These are phyloP conservation scores for Kodamaea ohmeri DNA, from an alignment of 1,139 yeast genomes.

Conservation along the genomic window DNA sequence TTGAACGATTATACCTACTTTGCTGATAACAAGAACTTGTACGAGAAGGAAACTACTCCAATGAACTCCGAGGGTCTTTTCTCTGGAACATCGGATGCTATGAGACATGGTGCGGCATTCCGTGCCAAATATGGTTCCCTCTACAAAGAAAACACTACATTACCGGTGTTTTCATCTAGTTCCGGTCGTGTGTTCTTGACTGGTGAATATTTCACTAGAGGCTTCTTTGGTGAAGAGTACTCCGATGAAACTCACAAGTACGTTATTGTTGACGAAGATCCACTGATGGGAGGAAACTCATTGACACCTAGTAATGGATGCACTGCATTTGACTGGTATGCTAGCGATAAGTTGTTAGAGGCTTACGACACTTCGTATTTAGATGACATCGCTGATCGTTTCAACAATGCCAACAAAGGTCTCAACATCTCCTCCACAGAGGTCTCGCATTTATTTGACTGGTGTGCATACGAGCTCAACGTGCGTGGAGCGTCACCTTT, in stretches of 20 bases:
- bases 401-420: slow-evolving; percentile 22
- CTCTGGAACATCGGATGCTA: slow-evolving; percentile 30
- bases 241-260: slow-evolving; percentile 16
- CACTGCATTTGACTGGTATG: slow-evolving; percentile 16
- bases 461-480: slow-evolving; percentile 57
- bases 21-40: slow-evolving; percentile 21
- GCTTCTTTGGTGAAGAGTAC: slow-evolving; percentile 21
- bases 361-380: slow-evolving; percentile 20
- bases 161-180: slow-evolving; percentile 36
- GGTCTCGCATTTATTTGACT: slow-evolving; percentile 35
- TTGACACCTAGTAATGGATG: slow-evolving; percentile 31
- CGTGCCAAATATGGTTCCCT: slow-evolving; percentile 34
- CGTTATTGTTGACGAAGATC: slow-evolving; percentile 28
- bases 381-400: slow-evolving; percentile 18
- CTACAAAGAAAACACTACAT: slow-evolving; percentile 16
- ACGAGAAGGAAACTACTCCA: slow-evolving; percentile 25
- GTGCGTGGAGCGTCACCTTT: slow-evolving; percentile 47
- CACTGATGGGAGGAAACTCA: slow-evolving; percentile 28
- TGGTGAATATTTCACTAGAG: slow-evolving; percentile 31
- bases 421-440: slow-evolving; percentile 36
- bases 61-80: slow-evolving; percentile 16
- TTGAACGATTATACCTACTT: slow-evolving; percentile 35
- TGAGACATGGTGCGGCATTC: slow-evolving; percentile 34
- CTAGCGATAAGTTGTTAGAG: slow-evolving; percentile 13
- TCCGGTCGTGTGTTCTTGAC: slow-evolving; percentile 33